Percentiles rank a stretch among this genome's conserved stretches.
Conservation (phyloP, 768 basidiomycete genomes). For the Termitomyces titanicus region DNA sequence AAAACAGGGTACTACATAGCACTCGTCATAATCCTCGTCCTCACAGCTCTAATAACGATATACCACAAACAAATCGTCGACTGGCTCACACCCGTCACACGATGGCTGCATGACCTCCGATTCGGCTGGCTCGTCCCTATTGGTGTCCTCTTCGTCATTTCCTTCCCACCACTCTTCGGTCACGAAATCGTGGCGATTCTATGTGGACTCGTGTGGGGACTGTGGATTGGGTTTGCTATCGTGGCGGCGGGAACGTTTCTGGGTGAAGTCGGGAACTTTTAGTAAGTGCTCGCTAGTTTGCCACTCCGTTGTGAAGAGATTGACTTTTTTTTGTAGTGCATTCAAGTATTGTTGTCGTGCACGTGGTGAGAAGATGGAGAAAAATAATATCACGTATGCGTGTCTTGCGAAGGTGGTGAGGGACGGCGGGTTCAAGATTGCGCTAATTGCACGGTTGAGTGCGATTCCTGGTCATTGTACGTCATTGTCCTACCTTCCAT, state of each 20-base stretch:
- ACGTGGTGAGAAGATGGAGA: slow-evolving; percentile 73
- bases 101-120: slow-evolving; percentile 45
- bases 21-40: slow-evolving; percentile 40
- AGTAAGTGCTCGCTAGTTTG: slow-evolving; percentile 43
- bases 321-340: slow-evolving; percentile 40
- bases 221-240: slow-evolving; percentile 85
- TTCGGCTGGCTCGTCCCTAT: slow-evolving; percentile 42
- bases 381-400: slow-evolving; percentile 53
- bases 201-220: slow-evolving; percentile 88
- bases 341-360: slow-evolving; percentile 79
- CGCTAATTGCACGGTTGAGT: slow-evolving; percentile 70
- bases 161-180: slow-evolving; percentile 89
- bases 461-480: slow-evolving; percentile 86
- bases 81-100: slow-evolving; percentile 63
- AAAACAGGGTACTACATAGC: slow-evolving; percentile 48
- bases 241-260: slow-evolving; percentile 80
- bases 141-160: slow-evolving; percentile 76
- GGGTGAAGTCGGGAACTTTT: slow-evolving; percentile 86
- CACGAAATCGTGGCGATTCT: slow-evolving; percentile 89
- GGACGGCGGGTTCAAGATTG: slow-evolving; percentile 86
- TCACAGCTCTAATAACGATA: slow-evolving; percentile 52
- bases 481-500: too few species aligned
- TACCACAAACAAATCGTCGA: slow-evolving; percentile 72
- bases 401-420: slow-evolving; percentile 67
- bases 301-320: too few species aligned